A percentile compares a stretch with the other conserved stretches of the same genome.
phyloP scores from a whole-genome alignment of 1,139 yeast species.

The Arxiozyma bovina region DNA sequence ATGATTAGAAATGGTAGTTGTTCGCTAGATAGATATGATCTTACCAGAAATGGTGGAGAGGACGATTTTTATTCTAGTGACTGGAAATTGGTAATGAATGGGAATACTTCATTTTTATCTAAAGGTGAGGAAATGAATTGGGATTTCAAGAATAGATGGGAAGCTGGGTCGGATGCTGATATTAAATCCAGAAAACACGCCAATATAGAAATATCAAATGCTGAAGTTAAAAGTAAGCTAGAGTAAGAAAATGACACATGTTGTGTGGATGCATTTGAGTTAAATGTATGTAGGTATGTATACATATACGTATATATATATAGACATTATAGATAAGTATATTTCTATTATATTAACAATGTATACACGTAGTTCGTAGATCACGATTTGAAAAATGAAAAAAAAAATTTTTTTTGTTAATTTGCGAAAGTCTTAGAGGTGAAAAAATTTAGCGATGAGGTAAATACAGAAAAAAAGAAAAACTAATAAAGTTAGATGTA shows the following conservation, averaged over 20 bases:
- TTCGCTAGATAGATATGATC: constrained; percentile 48
- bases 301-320: neutral
- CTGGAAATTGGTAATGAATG: constrained; percentile 58
- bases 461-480: no score
- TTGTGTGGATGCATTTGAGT: neutral
- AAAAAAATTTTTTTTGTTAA: no score
- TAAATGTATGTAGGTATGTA: no score
- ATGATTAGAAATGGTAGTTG: constrained; percentile 48
- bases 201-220: constrained; percentile 10
- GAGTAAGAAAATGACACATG: neutral
- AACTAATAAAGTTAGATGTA: neutral
- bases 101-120: constrained; percentile 55
- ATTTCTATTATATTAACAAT: no score
- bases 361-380: neutral
- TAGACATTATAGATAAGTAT: neutral
- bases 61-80: constrained; percentile 29
- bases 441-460: neutral
- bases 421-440: no score
- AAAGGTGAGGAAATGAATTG: constrained; percentile 90
- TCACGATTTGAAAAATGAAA: neutral
- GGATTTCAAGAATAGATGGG: constrained; percentile 56
- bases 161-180: constrained; percentile 75
- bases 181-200: constrained; percentile 41
- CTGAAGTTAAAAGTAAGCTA: constrained; percentile 8
- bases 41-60: constrained; percentile 32